These are phyloP conservation scores for Monosporozyma siamensis DNA, from an alignment of 805 yeast genomes.

Conservation along the genomic window DNA sequence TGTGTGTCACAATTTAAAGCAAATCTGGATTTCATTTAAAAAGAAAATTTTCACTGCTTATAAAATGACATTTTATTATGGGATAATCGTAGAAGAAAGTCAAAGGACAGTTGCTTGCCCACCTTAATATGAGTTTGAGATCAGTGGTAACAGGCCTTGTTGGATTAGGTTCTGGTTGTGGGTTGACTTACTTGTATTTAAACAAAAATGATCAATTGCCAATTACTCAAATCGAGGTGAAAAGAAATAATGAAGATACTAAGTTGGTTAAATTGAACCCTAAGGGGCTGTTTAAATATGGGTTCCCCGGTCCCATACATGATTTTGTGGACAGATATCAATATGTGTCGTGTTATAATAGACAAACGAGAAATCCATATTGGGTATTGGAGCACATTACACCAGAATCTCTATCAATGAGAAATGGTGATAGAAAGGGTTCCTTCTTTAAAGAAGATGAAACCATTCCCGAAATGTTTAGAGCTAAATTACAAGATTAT, in stretches of 20 bases:
- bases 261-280: constrained; percentile 34
- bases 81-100: too few relatives aligned
- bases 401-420: constrained; percentile 48
- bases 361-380: constrained; percentile 76
- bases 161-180: constrained; percentile 26
- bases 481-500: constrained; percentile 73
- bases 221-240: neutral
- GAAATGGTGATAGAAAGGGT: constrained; percentile 64
- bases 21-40: too few relatives aligned
- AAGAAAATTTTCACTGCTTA: too few relatives aligned
- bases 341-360: constrained; percentile 77
- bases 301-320: constrained; percentile 92
- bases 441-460: constrained; percentile 86
- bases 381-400: constrained; percentile 86
- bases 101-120: too few relatives aligned
- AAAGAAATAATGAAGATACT: neutral
- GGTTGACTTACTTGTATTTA: constrained; percentile 30
- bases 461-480: constrained; percentile 60
- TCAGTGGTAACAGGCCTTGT: constrained; percentile 16
- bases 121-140: constrained; percentile 2
- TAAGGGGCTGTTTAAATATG: constrained; percentile 75
- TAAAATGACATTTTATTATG: too few relatives aligned
- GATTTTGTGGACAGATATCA: constrained; percentile 68
- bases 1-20: too few relatives aligned
- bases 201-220: constrained; percentile 16